Percentiles rank a stretch among this genome's conserved stretches.
Conservation (phyloP, 2,329 filamentous ascomycete species). For the Metarhizium rileyi region DNA sequence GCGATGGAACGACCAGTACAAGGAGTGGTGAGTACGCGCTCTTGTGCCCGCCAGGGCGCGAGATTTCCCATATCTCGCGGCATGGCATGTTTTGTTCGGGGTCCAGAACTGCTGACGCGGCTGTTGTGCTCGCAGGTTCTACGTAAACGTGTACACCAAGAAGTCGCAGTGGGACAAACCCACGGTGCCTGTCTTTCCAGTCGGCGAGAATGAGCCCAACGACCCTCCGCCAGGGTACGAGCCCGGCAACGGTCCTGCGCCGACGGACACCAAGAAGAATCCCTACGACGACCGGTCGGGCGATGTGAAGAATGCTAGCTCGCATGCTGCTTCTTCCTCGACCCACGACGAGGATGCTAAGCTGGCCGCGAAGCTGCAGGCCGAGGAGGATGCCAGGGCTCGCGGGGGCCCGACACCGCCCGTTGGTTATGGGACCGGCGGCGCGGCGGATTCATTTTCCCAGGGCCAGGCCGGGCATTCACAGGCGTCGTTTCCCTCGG, state of each 20-base stretch:
- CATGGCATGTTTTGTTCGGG: not conserved
- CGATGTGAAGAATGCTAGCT: conserved; percentile 18
- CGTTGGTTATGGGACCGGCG: conserved; percentile 19
- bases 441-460: conserved; percentile 17
- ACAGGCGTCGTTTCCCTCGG: conserved; percentile 19
- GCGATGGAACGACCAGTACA: conserved; percentile 80
- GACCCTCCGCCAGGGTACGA: conserved; percentile 62
- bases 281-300: conserved; percentile 46
- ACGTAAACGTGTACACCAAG: conserved; percentile 80
- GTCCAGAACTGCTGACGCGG: not conserved
- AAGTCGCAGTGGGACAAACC: conserved; percentile 86
- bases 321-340: conserved; percentile 23
- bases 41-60: not conserved
- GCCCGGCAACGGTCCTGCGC: conserved; percentile 28
- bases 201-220: conserved; percentile 32
- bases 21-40: conserved; percentile 54
- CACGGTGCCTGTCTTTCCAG: conserved; percentile 53
- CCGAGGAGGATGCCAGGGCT: conserved; percentile 65
- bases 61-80: too few species aligned
- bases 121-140: conserved; percentile 55
- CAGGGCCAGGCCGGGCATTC: conserved; percentile 15
- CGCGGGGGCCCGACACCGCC: conserved; percentile 22
- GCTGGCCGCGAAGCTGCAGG: conserved; percentile 68
- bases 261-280: conserved; percentile 55
- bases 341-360: conserved; percentile 57